Evolutionary conservation across 1,284 basidiomycete species (phyloP), one percentile per base, ranked within the genome.

Genomic region (Quambalaria eucalypti): DNA sequence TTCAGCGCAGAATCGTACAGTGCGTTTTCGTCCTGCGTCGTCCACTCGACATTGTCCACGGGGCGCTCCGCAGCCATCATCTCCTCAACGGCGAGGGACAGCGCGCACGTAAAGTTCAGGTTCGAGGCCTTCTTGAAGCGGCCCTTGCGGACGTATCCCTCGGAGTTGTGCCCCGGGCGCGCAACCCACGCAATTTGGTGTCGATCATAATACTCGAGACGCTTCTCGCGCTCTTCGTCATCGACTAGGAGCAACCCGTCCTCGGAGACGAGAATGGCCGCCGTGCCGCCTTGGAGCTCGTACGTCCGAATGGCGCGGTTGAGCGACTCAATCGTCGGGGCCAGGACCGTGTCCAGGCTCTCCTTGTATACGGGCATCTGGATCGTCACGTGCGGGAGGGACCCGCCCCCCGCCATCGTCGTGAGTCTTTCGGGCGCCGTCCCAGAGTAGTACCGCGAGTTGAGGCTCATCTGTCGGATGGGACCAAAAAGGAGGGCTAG

Each of bases 91-190:
- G 82, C 82, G 40, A 89, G 77, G 16, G 85, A 87, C 5, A 90
- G 79, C 44, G 79, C 79, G 29, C 87, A 81, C 1, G 82, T 87
- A 73, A 87, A 89, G 76, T 91, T 91, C 85, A 90, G 87, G 76
- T 91, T 90, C 0, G 84, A 85, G 0, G 87, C 87, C 77, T 90
- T 90, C 80, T 90, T 90, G 80, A 90, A 90, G 28, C 87, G 83
- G 58, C 89, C 89, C n/a, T 86, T 85, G 52, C 89, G 86, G 54
- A 82, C 80, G 78, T 84, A 90, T 0, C 86, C 87, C 67, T 82
- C 82, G 19, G 74, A 65, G 66, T 84, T 82, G 72, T 87, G 84
- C 47, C 80, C 80, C 2, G 88, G 87, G 49, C 88, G 83, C 23
- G 88, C 85, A 55, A 89, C 85, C 82, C 86, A 90, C 33, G 85